phyloP scores from a whole-genome alignment of 2,329 filamentous ascomycete species.

The Clonostachys solani region DNA sequence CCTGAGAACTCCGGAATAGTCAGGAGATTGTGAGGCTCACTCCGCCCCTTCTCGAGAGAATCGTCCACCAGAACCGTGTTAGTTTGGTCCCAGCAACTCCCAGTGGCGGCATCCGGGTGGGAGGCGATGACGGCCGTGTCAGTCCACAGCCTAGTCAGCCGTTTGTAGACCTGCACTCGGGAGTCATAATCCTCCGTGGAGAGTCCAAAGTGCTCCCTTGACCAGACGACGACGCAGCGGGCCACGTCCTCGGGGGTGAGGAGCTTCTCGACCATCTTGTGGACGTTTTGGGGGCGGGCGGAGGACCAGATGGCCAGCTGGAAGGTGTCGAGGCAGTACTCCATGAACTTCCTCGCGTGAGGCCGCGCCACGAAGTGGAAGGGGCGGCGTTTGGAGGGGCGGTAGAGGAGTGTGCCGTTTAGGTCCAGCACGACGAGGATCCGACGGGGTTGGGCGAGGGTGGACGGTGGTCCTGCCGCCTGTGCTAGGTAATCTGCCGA shows the following conservation, averaged over 20 bases:
- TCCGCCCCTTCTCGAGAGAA: slow-evolving; percentile 71
- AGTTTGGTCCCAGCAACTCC: slow-evolving; percentile 64
- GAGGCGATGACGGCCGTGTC: slow-evolving; percentile 34
- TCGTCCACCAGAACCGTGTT: slow-evolving; percentile 94
- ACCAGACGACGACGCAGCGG: slow-evolving; percentile 69
- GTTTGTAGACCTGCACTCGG: slow-evolving; percentile 87
- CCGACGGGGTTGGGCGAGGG: slow-evolving; percentile 43
- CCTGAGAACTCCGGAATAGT: slow-evolving; percentile 73
- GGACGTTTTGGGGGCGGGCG: slow-evolving; percentile 69
- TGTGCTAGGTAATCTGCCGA: slow-evolving; percentile 58
- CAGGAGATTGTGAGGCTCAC: slow-evolving; percentile 80
- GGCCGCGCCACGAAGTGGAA: slow-evolving; percentile 63
- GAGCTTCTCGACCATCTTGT: slow-evolving; percentile 60
- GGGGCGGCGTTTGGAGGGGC: slow-evolving; percentile 46
- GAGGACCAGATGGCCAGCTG: slow-evolving; percentile 89
- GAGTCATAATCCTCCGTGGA: slow-evolving; percentile 56
- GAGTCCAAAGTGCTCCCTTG: slow-evolving; percentile 71
- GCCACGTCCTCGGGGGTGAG: slow-evolving; percentile 49
- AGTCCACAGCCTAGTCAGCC: slow-evolving; percentile 69
- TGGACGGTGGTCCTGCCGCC: slow-evolving; percentile 24
- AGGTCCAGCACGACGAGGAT: slow-evolving; percentile 86
- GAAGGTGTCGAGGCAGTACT: slow-evolving; percentile 71
- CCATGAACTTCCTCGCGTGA: slow-evolving; percentile 63
- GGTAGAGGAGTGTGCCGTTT: slow-evolving; percentile 83
- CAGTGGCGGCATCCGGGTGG: slow-evolving; percentile 34